These are phyloP conservation scores for Solanum bukasovii DNA, from an alignment of 257 asterid species.

Conservation along the genomic window DNA sequence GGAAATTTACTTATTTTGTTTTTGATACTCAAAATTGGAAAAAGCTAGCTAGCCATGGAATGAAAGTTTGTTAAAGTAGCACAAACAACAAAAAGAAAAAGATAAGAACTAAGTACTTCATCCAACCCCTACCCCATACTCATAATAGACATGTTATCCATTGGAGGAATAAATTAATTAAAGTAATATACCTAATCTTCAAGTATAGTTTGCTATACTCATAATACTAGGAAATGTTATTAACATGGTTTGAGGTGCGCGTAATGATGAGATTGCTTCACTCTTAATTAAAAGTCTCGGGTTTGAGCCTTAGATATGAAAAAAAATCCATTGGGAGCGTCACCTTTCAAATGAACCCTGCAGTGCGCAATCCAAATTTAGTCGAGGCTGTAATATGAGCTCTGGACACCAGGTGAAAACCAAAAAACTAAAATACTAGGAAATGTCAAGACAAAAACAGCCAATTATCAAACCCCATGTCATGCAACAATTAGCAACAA, in stretches of 20 bases:
- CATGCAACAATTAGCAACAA: conserved; percentile 3
- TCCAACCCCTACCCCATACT: neutral
- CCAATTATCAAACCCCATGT: neutral
- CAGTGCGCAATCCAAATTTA: too few relatives aligned
- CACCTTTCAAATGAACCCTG: fast-evolving
- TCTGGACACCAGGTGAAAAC: too few relatives aligned
- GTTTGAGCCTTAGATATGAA: fast-evolving
- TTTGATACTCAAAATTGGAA: neutral
- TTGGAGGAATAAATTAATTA: neutral
- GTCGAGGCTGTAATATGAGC: too few relatives aligned
- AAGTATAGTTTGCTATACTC: conserved; percentile 11
- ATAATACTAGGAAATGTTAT: conserved; percentile 6
- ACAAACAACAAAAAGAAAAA: neutral
- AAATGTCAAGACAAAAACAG: conserved; percentile 23
- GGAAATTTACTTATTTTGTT: neutral
- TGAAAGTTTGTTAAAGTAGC: conserved; percentile 41
- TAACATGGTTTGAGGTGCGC: too few relatives aligned
- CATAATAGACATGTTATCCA: conserved; percentile 18
- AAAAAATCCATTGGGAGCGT: too few relatives aligned
- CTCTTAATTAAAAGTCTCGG: fast-evolving
- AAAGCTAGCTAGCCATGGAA: neutral
- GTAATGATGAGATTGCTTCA: too few relatives aligned
- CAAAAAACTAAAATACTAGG: neutral
- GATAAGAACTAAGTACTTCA: conserved; percentile 6
- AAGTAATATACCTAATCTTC: conserved; percentile 15